Evolutionary conservation across 2,329 filamentous ascomycete genomes (phyloP), one percentile per base, ranked within the genome.

Genomic region (Zymoseptoria tritici): DNA sequence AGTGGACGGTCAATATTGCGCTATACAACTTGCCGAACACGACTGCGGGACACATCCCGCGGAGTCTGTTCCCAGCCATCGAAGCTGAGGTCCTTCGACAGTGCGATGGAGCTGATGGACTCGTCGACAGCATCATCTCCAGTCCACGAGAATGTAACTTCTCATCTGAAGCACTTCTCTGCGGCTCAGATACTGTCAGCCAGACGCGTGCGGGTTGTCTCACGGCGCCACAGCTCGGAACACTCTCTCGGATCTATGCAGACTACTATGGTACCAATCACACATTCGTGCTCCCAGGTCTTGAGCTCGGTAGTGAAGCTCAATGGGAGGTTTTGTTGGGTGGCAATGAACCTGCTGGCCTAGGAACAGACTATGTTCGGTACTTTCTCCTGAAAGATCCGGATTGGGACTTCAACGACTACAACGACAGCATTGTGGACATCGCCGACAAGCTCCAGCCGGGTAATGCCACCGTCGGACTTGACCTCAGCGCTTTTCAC

Each of bases 71-170:
- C 72, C 61, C 73, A 0, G 63, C 75, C 0, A 76, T 85, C 8
- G 75, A 70, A 3, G 71, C 70, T 0, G 77, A 80, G 55, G 74
- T 83, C 2, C 59, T 78, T 2, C 69, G 67, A n/a, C 80, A 83
- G 66, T 83, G 81, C 63, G 81, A 84, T 62, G 67, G 57, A 1
- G 69, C 77, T 22, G 81, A 83, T 60, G 80, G 81, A 1, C 70
- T 81, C 0, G 62, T 70, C 1, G 81, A 84, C 60, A 76, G 74
- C 16, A 81, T 83, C 59, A 73, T 84, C 50, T 79, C 77, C 56
- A 72, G 77, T 22, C 79, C 81, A 0, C 68, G 72, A 6, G 69
- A 71, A 8, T 84, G 81, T 66, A 66, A 74, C 57, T 75, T 82
- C 52, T 72, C 77, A 57, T 76, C 73, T n/a, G 71, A 74, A 16